Conservation (phyloP, 2,329 filamentous ascomycete species). For the Parastagonospora nodorum region DNA sequence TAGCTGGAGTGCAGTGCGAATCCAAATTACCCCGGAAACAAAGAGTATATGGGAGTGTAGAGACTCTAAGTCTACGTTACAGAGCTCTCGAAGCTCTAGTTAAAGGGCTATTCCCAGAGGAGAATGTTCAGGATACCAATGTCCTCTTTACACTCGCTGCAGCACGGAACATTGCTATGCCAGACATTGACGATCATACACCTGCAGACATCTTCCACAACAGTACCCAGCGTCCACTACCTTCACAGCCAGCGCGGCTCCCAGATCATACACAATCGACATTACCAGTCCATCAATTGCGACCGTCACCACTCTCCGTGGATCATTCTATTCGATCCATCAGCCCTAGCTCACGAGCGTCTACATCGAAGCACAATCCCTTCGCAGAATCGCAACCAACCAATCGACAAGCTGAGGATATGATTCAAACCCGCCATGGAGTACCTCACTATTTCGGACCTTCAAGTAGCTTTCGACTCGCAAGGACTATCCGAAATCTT, state of each 20-base stretch:
- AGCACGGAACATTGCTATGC: constrained; percentile 47
- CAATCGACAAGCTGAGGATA: constrained; percentile 15
- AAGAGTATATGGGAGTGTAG: constrained; percentile 53
- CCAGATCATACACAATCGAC: constrained; percentile 7
- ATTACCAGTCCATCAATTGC: constrained; percentile 1
- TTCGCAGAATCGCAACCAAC: constrained; percentile 18
- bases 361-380: constrained; percentile 17
- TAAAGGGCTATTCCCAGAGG: constrained; percentile 49
- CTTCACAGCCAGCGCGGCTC: constrained; percentile 2
- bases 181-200: constrained; percentile 32
- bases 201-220: constrained; percentile 33
- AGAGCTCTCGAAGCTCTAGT: constrained; percentile 51
- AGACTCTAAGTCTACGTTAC: constrained; percentile 52
- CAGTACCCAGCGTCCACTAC: constrained; percentile 3
- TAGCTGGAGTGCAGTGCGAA: constrained; percentile 48
- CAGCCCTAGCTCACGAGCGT: constrained; percentile 9
- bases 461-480: constrained; percentile 32
- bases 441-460: constrained; percentile 36
- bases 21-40: constrained; percentile 53
- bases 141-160: constrained; percentile 49
- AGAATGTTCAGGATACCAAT: constrained; percentile 47
- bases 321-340: constrained; percentile 10
- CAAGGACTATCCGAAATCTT: constrained; percentile 24
- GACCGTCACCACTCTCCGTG: constrained; percentile 6
- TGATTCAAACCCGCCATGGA: constrained; percentile 23